Evolutionary conservation across 2,329 filamentous ascomycete species (phyloP).

Genomic region (Fragosphaeria purpurea): DNA sequence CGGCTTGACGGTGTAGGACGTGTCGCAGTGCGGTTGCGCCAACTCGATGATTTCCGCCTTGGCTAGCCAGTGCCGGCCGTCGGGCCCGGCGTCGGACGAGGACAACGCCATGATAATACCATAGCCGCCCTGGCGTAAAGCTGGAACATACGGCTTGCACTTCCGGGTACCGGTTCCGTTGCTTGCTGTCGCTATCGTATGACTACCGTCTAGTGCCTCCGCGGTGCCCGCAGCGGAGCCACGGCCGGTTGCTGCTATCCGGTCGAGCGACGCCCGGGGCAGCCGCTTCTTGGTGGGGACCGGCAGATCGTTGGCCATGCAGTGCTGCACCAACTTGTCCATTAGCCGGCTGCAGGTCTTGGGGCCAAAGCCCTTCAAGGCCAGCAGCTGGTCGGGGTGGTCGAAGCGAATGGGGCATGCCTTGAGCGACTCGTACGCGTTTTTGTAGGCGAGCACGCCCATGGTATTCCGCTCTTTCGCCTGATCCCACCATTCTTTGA

Average conservation of each 20-base stretch:
- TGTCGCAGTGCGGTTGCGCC: conserved; percentile 62
- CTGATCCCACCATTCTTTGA: conserved; percentile 66
- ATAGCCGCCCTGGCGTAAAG: conserved; percentile 63
- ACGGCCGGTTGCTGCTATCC: not conserved
- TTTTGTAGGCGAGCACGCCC: conserved; percentile 60
- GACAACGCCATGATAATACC: conserved; percentile 60
- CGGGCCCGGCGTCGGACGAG: conserved; percentile 37
- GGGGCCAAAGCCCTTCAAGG: conserved; percentile 63
- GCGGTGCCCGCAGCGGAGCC: conserved; percentile 10
- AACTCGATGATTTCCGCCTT: conserved; percentile 59
- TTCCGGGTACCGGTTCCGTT: conserved; percentile 25
- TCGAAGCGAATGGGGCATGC: conserved; percentile 60
- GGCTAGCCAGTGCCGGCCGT: conserved; percentile 46
- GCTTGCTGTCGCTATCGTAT: conserved; percentile 19
- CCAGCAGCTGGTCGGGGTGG: conserved; percentile 63
- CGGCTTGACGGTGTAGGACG: conserved; percentile 59
- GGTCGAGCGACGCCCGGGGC: conserved; percentile 16
- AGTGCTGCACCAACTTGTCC: conserved; percentile 49
- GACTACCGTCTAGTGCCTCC: conserved; percentile 1
- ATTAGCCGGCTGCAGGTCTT: conserved; percentile 63
- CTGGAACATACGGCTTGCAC: conserved; percentile 60
- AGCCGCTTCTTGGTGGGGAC: conserved; percentile 45
- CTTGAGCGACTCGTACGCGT: conserved; percentile 68
- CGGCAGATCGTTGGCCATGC: conserved; percentile 54
- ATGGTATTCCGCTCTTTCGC: conserved; percentile 61